These are phyloP conservation scores for Raffaelea deltoideospora DNA, from an alignment of 2,329 filamentous ascomycete species.

Conservation along the genomic window DNA sequence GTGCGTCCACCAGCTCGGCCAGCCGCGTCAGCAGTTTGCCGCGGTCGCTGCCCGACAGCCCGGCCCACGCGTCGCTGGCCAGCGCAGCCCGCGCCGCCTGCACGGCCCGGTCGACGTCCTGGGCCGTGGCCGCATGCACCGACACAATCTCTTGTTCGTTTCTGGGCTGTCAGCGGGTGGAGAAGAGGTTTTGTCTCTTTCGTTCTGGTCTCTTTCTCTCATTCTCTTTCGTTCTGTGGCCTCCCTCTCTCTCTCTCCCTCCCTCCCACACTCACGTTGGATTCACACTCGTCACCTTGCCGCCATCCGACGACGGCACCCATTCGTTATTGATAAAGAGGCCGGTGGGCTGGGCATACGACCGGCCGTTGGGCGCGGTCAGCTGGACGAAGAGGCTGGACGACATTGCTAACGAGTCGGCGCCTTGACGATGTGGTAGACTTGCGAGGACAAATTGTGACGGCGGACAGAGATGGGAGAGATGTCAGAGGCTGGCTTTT, in stretches of 20 bases:
- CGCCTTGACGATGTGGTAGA: no score
- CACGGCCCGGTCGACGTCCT: conserved; percentile 8
- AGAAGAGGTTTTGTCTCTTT: not conserved
- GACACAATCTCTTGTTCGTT: conserved; percentile 6
- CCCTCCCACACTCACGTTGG: conserved; percentile 48
- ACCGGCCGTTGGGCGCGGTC: not conserved
- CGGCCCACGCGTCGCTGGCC: conserved; percentile 4
- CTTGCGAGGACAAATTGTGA: no score
- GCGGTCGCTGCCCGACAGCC: conserved; percentile 13
- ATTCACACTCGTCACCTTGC: conserved; percentile 53
- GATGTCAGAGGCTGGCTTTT: no score
- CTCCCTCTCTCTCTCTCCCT: no score
- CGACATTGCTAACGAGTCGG: no score
- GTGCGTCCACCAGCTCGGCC: conserved; percentile 24
- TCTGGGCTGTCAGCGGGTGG: not conserved
- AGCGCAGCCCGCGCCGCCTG: conserved; percentile 9
- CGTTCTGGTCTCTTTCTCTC: no score
- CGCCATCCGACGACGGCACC: conserved; percentile 47
- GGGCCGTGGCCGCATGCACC: conserved; percentile 5
- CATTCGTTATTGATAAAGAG: conserved; percentile 78
- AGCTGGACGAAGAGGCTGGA: not conserved
- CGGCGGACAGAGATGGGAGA: no score
- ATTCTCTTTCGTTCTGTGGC: no score
- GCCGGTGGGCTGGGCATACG: conserved; percentile 26
- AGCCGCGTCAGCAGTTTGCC: conserved; percentile 25